These are phyloP conservation scores for Flammula alnicola DNA, from an alignment of 1,284 basidiomycete species.

Conservation along the genomic window DNA sequence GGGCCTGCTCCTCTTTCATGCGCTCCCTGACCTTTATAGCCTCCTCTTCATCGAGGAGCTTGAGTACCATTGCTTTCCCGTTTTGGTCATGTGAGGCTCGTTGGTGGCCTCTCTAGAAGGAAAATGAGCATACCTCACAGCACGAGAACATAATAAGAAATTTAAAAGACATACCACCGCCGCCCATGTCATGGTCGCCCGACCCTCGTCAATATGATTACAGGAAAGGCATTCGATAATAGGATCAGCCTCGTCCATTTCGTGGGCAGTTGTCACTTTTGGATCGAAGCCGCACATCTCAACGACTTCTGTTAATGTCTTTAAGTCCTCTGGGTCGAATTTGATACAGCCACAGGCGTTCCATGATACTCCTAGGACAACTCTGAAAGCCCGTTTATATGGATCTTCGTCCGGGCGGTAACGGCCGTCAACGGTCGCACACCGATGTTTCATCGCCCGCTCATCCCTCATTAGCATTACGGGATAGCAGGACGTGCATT, in stretches of 20 bases:
- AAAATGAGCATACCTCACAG: background rate
- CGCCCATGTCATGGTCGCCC: constrained; percentile 8
- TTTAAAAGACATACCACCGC: constrained; percentile 5
- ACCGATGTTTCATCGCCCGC: background rate
- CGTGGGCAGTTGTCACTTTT: background rate
- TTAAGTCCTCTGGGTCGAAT: background rate
- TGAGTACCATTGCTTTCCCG: background rate
- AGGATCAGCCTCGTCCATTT: constrained; percentile 2
- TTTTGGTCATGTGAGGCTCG: background rate
- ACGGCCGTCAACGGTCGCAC: too few relatives aligned
- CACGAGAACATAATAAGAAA: background rate
- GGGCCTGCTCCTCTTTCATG: constrained; percentile 1
- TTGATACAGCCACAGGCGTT: background rate
- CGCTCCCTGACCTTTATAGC: constrained; percentile 2
- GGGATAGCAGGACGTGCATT: background rate
- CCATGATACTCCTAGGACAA: too few relatives aligned
- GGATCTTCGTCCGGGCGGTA: too few relatives aligned
- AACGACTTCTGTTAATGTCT: background rate
- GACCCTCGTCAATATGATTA: background rate
- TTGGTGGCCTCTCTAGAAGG: background rate
- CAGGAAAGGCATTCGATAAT: constrained; percentile 7
- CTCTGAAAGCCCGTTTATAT: too few relatives aligned
- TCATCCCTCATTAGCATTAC: background rate
- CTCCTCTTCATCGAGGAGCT: background rate
- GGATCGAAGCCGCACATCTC: constrained; percentile 4